These are phyloP conservation scores for Hibiscus syriacus DNA, from an alignment of 345 rosid genomes.

Conservation along the genomic window DNA sequence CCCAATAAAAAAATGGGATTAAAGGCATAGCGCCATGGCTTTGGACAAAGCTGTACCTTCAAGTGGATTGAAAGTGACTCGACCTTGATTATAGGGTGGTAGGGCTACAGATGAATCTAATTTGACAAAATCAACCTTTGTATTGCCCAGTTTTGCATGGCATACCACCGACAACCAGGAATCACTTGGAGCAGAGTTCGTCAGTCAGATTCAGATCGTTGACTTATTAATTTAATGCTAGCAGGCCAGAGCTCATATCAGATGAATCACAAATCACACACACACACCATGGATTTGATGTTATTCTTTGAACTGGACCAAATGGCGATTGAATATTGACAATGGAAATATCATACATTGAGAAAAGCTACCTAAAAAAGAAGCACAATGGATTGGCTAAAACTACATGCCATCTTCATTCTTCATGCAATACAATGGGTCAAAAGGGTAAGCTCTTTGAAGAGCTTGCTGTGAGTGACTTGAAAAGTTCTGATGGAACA, in stretches of 20 bases:
- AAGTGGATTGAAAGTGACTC: slow-evolving; percentile 18
- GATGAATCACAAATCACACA: neutral
- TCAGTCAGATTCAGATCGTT: too few species aligned
- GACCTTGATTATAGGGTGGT: slow-evolving; percentile 14
- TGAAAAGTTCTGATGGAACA: slow-evolving; percentile 75
- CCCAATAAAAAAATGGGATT: neutral
- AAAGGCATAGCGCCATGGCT: slow-evolving; percentile 2
- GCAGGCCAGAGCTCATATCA: too few species aligned
- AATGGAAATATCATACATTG: slow-evolving; percentile 15
- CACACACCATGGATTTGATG: neutral
- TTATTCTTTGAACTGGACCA: neutral
- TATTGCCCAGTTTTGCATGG: slow-evolving; percentile 16
- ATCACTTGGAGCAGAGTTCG: too few species aligned
- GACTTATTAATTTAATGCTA: neutral
- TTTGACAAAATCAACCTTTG: slow-evolving; percentile 17
- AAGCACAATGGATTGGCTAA: slow-evolving; percentile 15
- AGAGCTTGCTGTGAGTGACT: slow-evolving; percentile 73
- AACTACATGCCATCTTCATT: slow-evolving; percentile 17
- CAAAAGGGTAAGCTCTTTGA: slow-evolving; percentile 87
- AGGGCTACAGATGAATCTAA: neutral
- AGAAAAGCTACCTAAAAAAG: slow-evolving; percentile 1
- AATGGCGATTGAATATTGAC: slow-evolving; percentile 12
- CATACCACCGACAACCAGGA: slow-evolving; percentile 1
- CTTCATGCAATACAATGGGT: slow-evolving; percentile 12
- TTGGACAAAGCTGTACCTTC: slow-evolving; percentile 24